Evolutionary conservation across 345 rosid species (phyloP).

Genomic region (Pugionium cornutum): DNA sequence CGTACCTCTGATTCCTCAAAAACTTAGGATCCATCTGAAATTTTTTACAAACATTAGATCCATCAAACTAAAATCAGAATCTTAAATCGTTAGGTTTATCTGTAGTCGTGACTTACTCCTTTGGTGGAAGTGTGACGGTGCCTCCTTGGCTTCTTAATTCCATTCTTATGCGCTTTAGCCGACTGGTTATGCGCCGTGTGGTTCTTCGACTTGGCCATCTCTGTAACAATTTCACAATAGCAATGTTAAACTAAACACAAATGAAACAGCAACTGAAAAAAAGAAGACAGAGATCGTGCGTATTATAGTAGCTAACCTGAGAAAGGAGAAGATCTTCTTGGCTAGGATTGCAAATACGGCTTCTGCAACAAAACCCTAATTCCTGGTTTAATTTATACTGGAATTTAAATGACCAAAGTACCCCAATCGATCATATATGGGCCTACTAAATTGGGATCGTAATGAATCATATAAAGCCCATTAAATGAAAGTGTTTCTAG

Average conservation of each 20-base stretch:
- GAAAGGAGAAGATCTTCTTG: slow-evolving; percentile 23
- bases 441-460: too few relatives aligned
- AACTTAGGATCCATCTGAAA: slow-evolving; percentile 95
- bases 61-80: slow-evolving; percentile 1
- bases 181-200: slow-evolving; percentile 99
- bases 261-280: not conserved
- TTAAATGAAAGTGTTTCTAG: too few relatives aligned
- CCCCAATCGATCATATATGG: too few relatives aligned
- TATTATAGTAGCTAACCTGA: slow-evolving; percentile 12
- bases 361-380: too few relatives aligned
- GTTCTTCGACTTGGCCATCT: slow-evolving; percentile 99
- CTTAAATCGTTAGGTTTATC: not conserved
- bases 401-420: too few relatives aligned
- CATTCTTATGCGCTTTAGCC: slow-evolving; percentile 92
- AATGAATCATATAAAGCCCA: too few relatives aligned
- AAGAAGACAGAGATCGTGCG: not conserved
- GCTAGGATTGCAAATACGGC: too few relatives aligned
- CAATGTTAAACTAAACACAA: not conserved
- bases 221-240: slow-evolving; percentile 32
- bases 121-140: slow-evolving; percentile 92
- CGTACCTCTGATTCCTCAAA: slow-evolving; percentile 98
- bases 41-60: not conserved
- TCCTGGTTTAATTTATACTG: too few relatives aligned
- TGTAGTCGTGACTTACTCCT: slow-evolving; percentile 55
- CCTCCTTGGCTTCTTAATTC: slow-evolving; percentile 94